Evolutionary conservation across 495 filamentous ascomycete genomes (phyloP).

Genomic region (Podospora fimiseda): DNA sequence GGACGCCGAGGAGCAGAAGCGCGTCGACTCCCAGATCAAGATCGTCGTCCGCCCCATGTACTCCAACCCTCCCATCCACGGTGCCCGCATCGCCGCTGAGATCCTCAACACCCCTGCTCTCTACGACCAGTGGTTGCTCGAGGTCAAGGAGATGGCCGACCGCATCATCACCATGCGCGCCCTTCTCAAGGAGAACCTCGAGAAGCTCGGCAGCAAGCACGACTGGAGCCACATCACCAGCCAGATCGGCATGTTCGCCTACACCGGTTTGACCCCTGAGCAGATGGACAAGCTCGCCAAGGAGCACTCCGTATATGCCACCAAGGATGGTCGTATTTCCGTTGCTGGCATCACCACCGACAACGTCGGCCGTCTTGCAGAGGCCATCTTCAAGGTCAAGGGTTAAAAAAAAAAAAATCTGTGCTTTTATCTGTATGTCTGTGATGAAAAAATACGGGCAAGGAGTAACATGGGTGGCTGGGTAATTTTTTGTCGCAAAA

Average conservation of each 20-base stretch:
- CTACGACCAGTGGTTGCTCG: slow-evolving; percentile 88
- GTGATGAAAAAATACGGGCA: slow-evolving; percentile 10
- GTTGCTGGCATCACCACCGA: slow-evolving; percentile 91
- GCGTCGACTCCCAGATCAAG: slow-evolving; percentile 95
- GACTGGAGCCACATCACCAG: slow-evolving; percentile 98
- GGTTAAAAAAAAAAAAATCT: slow-evolving; percentile 29
- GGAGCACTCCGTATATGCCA: slow-evolving; percentile 97
- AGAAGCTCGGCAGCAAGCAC: slow-evolving; percentile 88
- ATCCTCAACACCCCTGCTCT: slow-evolving; percentile 84
- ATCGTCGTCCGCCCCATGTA: slow-evolving; percentile 95
- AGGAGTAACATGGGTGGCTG: slow-evolving; percentile 15
- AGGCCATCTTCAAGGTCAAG: slow-evolving; percentile 92
- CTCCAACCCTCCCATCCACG: slow-evolving; percentile 96
- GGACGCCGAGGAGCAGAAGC: slow-evolving; percentile 84
- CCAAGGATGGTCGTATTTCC: slow-evolving; percentile 94
- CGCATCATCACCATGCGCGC: slow-evolving; percentile 98
- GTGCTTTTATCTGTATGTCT: not conserved
- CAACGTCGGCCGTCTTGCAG: slow-evolving; percentile 89
- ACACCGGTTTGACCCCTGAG: slow-evolving; percentile 86
- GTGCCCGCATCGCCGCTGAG: slow-evolving; percentile 85
- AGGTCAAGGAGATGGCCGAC: slow-evolving; percentile 98
- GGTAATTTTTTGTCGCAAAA: slow-evolving; percentile 1
- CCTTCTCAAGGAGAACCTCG: slow-evolving; percentile 84
- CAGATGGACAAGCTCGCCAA: slow-evolving; percentile 90
- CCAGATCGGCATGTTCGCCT: slow-evolving; percentile 99